These are phyloP conservation scores for Spergularia bocconei DNA, from an alignment of 148 eudicot species.

Conservation along the genomic window DNA sequence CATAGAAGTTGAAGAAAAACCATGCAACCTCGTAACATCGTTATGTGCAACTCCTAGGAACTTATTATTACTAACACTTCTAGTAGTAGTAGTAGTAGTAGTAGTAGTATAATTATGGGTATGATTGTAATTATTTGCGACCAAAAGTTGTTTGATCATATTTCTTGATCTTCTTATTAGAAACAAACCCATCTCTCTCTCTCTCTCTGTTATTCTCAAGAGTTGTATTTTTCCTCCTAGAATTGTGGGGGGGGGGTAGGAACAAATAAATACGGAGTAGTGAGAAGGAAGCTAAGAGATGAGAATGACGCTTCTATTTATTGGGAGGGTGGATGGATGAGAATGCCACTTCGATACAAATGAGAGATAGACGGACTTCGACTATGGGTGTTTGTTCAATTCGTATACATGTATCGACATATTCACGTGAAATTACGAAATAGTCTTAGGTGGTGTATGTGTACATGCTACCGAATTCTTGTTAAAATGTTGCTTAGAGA, in stretches of 20 bases:
- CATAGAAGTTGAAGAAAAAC: background rate
- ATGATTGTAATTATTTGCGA: background rate
- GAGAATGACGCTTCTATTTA: slow-evolving; percentile 21
- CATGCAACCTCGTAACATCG: slow-evolving; percentile 5
- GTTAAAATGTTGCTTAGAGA: no score
- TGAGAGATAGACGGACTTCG: background rate
- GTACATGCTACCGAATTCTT: no score
- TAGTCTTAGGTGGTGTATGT: no score
- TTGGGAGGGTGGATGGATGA: slow-evolving; percentile 18
- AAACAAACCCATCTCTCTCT: slow-evolving; percentile 28
- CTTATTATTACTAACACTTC: background rate
- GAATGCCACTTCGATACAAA: slow-evolving; percentile 20
- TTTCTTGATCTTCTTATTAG: slow-evolving; percentile 33
- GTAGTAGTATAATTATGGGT: background rate
- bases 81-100: background rate
- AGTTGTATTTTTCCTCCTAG: background rate
- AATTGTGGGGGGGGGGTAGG: background rate
- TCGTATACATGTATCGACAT: no score
- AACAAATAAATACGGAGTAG: background rate
- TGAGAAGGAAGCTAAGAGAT: slow-evolving; percentile 6
- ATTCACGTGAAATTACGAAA: no score
- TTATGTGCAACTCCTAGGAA: background rate
- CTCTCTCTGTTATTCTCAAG: background rate
- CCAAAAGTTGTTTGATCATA: slow-evolving; percentile 10
- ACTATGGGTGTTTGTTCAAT: background rate